Base-by-base conservation (phyloP, 495 filamentous ascomycete species). In the Amphirosellinia nigrospora region DNA sequence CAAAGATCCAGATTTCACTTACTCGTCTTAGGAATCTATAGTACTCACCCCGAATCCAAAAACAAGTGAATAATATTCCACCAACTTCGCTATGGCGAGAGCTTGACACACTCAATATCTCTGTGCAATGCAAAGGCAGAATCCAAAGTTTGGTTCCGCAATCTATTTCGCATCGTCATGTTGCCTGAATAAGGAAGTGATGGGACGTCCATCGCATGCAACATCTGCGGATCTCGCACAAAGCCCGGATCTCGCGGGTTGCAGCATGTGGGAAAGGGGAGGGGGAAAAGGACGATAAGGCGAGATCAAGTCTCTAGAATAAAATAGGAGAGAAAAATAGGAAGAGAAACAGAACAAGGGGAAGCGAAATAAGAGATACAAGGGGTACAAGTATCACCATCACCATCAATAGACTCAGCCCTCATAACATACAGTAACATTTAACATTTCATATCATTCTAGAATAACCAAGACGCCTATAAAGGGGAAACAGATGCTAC, bases 391-490 rank as follows among this genome's bases (percentile, higher is more conserved):
- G 21, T 50, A 16, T 30, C 0, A 30, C 0, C 3, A 53, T 52
- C 13, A 53, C 21, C 23, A 30, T 53, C 13, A 53, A 16, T 13
- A 16, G 32, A 36, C 32, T 13, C 10, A 58, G 55, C 7, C 7
- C 11, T 36, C 7, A 21, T n/a, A 58, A 21, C 2, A 0, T 32
- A 1, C 11, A 41, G 2, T n/a, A n/a, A n/a, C n/a, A n/a, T n/a
- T 3, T 41, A 41, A 13, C 26, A 41, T 61, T 41, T 61, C 36
- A 28, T 36, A 13, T 13, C 9, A 36, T 36, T 30, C 19, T 58
- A 36, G 9, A 43, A 26, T 41, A n/a, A 61, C 36, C 36, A 61
- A 61, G 21, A 61, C 58, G 36, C 58, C 58, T 41, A 36, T 21
- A 9, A 21, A 21, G 9, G 16, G 15, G 52, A 58, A 58, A 32